Percentiles rank a stretch among this genome's conserved stretches.
Evolutionary conservation across 2,329 filamentous ascomycete species (phyloP).

Genomic region (Plectosphaerella sp.): DNA sequence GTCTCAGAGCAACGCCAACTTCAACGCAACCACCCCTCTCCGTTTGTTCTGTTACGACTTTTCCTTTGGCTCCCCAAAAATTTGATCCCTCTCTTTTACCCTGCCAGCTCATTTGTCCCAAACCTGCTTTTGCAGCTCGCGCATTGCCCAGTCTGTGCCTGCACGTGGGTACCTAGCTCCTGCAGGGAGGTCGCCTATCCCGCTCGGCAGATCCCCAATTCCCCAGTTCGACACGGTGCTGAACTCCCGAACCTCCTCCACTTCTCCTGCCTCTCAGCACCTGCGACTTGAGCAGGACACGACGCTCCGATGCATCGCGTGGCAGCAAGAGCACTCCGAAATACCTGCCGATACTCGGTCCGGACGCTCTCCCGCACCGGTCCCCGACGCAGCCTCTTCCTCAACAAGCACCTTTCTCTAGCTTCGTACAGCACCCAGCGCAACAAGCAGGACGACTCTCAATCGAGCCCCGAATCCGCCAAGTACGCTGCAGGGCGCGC

Average conservation of each 20-base stretch:
- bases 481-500: conserved; percentile 23
- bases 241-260: not conserved
- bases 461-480: conserved; percentile 21
- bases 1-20: too few species aligned
- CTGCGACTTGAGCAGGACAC: not conserved
- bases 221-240: not conserved
- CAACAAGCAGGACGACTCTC: conserved; percentile 10
- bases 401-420: conserved; percentile 14
- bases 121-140: too few species aligned
- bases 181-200: too few species aligned
- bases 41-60: too few species aligned
- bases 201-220: not conserved
- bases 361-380: conserved; percentile 45
- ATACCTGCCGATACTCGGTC: conserved; percentile 60
- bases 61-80: too few species aligned
- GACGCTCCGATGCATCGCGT: conserved; percentile 63
- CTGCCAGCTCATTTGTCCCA: too few species aligned
- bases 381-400: conserved; percentile 36
- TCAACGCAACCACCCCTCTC: too few species aligned
- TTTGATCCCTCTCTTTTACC: too few species aligned
- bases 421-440: conserved; percentile 13
- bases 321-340: conserved; percentile 63
- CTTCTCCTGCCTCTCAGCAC: not conserved
- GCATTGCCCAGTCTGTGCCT: too few species aligned
- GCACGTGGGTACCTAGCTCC: too few species aligned